Base-by-base conservation (phyloP, 768 basidiomycete species). In the Phlegmacium glaucopus region DNA sequence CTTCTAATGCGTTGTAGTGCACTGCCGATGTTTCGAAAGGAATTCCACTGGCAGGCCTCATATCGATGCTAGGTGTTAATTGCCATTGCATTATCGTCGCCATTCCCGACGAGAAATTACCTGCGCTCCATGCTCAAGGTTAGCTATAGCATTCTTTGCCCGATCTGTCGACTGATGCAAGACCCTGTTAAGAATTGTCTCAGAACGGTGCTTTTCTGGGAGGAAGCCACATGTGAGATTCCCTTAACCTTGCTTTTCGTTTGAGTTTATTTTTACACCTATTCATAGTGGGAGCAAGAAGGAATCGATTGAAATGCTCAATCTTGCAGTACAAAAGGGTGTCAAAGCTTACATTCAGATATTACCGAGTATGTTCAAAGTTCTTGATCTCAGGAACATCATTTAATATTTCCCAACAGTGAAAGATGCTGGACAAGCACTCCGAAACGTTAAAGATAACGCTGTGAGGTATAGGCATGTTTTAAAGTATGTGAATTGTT, bases 81-180 rank as follows among this genome's bases (percentile, higher is more conserved):
- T 78, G 80, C 6, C 67, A 71, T n/a, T 68, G 82, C 55, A 70
- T 83, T 48, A 75, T 75, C 57, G 82, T 83, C 39, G 78, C 78
- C 38, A 58, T 82, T 29, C 80, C 80, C 8, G 77, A 81, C 42
- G 68, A 72, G 10, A 63, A 68, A 25, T 61, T 79, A 12, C 73
- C 76, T 2, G 56, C 65, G 17, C 48, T 77, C 40, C 57, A 64
- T 18, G 60, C 69, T 2, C 45, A 13, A 4, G 50, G 68, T 64
- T 50, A 10, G 56, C 47, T 25, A n/a, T 34, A 15, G 42, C 58
- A 4, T 48, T 50, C n/a, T 71, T 47, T 60, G 60, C n/a, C 49
- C 44, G 5, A 62, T 57, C 43, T 63, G 9, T 9, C 22, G 5
- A 35, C 17, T 8, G 18, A 47, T 28, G 28, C 47, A 28, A 44